These are phyloP conservation scores for Przewalskia tangutica DNA, from an alignment of 257 asterid genomes.

Conservation along the genomic window DNA sequence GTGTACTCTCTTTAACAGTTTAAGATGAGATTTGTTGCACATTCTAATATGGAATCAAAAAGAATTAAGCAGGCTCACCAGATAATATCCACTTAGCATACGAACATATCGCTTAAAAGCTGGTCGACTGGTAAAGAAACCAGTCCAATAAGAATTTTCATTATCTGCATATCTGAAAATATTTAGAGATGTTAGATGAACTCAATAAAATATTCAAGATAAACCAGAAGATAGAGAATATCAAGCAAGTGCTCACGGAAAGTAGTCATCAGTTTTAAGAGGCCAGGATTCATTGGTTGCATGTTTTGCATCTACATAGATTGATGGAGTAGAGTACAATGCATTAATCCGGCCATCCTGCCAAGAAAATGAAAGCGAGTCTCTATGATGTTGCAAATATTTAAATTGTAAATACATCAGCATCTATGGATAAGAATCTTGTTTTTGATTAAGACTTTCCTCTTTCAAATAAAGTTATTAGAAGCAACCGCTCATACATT, in stretches of 20 bases:
- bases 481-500: not conserved
- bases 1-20: not conserved
- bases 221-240: not conserved
- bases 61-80: slow-evolving; percentile 26
- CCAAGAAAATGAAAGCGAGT: not conserved
- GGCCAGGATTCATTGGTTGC: slow-evolving; percentile 61
- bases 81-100: slow-evolving; percentile 63
- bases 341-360: slow-evolving; percentile 90
- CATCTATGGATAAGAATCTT: not conserved
- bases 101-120: slow-evolving; percentile 68
- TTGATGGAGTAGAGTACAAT: slow-evolving; percentile 78
- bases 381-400: not conserved
- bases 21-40: not conserved
- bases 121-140: slow-evolving; percentile 79
- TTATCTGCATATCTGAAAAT: slow-evolving; percentile 53
- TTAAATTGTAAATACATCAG: not conserved
- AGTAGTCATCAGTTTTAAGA: slow-evolving; percentile 69
- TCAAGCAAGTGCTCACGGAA: slow-evolving; percentile 51
- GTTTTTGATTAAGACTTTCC: not conserved
- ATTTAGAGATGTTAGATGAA: slow-evolving; percentile 1
- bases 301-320: slow-evolving; percentile 69
- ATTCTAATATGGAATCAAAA: not conserved
- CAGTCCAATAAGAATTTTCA: slow-evolving; percentile 73
- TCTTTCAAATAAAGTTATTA: not conserved
- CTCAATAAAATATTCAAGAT: not conserved